Evolutionary conservation across 306 rosid species (phyloP).

Genomic region (Canavalia gladiata): DNA sequence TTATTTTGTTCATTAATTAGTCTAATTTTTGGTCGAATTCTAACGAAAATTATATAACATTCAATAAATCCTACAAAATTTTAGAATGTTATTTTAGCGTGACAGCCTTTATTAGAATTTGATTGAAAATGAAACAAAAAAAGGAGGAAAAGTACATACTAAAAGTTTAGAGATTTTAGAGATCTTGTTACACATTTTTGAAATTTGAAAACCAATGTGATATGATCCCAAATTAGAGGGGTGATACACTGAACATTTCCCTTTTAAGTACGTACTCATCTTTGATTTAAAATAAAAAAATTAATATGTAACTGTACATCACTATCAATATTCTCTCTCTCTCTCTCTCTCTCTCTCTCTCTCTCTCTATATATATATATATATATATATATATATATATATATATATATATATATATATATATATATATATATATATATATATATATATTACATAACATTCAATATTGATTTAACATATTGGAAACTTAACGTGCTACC

Average conservation of each 20-base stretch:
- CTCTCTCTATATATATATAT: too few relatives aligned
- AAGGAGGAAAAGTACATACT: not conserved
- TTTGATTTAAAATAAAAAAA: not conserved
- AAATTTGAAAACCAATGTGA: not conserved
- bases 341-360: too few relatives aligned
- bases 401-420: too few relatives aligned
- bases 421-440: too few relatives aligned
- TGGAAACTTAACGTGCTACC: not conserved
- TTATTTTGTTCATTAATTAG: not conserved
- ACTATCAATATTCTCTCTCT: not conserved
- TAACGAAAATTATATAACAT: not conserved
- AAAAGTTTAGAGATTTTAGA: constrained; percentile 15
- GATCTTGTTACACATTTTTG: constrained; percentile 12
- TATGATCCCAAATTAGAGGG: not conserved
- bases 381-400: too few relatives aligned
- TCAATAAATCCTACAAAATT: not conserved
- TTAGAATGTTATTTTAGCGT: not conserved
- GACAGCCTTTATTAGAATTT: not conserved
- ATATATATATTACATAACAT: not conserved
- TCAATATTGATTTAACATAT: not conserved
- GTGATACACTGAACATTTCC: not conserved
- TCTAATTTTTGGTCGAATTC: not conserved
- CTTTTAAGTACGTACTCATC: not conserved
- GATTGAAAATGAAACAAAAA: not conserved
- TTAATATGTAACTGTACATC: not conserved